A percentile compares a stretch with the other conserved stretches of the same genome.
These are phyloP conservation scores for Trichoderma sp. DNA, from an alignment of 2,329 filamentous ascomycete genomes.

Conservation along the genomic window DNA sequence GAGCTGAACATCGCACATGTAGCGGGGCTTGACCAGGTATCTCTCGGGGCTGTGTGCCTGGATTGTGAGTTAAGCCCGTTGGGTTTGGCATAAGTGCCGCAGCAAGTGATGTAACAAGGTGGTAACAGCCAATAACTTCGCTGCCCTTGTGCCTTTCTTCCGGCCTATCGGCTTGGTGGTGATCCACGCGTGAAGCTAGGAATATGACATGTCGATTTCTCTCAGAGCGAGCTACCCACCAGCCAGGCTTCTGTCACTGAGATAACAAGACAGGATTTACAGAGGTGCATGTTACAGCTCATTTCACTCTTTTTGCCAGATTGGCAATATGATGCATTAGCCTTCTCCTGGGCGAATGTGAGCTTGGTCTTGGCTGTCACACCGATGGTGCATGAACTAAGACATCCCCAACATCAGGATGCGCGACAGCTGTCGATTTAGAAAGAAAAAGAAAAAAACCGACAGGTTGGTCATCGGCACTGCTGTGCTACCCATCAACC, in stretches of 20 bases:
- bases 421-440: background rate
- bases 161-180: background rate
- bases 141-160: background rate
- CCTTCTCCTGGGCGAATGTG: background rate
- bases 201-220: conserved; percentile 8
- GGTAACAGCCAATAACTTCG: background rate
- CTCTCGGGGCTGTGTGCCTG: background rate
- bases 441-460: background rate
- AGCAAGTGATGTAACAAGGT: background rate
- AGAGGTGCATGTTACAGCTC: background rate
- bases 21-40: background rate
- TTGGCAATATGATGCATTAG: background rate
- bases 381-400: conserved; percentile 8
- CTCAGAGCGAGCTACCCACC: background rate
- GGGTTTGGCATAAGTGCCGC: background rate
- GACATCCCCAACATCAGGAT: background rate
- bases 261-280: background rate
- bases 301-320: background rate
- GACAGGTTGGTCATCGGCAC: background rate
- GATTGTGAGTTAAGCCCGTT: background rate
- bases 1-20: background rate
- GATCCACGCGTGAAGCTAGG: conserved; percentile 6
- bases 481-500: background rate
- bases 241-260: background rate
- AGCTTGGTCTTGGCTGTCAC: background rate